These are phyloP conservation scores for Kodamaea fukazawae DNA, from an alignment of 805 yeast genomes.

Conservation along the genomic window DNA sequence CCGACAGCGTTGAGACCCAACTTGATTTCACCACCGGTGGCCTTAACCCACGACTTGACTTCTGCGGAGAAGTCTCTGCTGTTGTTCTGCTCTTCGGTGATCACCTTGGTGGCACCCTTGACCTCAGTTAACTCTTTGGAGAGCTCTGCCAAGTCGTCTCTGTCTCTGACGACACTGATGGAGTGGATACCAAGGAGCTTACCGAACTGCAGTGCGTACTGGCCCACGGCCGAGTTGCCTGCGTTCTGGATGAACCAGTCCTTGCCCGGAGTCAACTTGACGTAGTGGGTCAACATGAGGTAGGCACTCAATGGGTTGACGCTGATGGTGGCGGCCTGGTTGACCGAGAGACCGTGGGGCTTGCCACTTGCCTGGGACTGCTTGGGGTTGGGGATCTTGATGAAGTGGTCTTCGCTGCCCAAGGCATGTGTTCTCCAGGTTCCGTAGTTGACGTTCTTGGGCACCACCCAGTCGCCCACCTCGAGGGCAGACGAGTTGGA, in stretches of 20 bases:
- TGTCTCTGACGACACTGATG: slow-evolving; percentile 81
- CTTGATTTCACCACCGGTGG: slow-evolving; percentile 52
- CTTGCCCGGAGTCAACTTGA: slow-evolving; percentile 53
- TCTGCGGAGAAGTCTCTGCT: slow-evolving; percentile 64
- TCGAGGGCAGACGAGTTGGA: slow-evolving; percentile 53
- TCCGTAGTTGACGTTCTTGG: slow-evolving; percentile 74
- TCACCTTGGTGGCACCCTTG: slow-evolving; percentile 84
- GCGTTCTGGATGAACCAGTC: slow-evolving; percentile 97
- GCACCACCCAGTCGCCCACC: slow-evolving; percentile 87
- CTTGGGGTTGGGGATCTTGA: slow-evolving; percentile 52
- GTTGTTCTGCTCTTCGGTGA: slow-evolving; percentile 81
- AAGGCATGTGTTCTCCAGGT: slow-evolving; percentile 89
- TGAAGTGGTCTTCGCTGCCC: slow-evolving; percentile 50
- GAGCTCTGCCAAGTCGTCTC: slow-evolving; percentile 69
- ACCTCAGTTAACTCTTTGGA: slow-evolving; percentile 47
- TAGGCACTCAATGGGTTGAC: slow-evolving; percentile 94
- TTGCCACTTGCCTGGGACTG: slow-evolving; percentile 43
- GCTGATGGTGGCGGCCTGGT: slow-evolving; percentile 81
- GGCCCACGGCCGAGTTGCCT: slow-evolving; percentile 93
- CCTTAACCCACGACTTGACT: slow-evolving; percentile 52
- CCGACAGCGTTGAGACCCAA: slow-evolving; percentile 93
- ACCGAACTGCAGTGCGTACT: slow-evolving; percentile 86
- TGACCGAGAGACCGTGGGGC: slow-evolving; percentile 31
- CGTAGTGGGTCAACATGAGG: slow-evolving; percentile 76
- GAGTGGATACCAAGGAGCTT: slow-evolving; percentile 76